Evolutionary conservation across 805 yeast genomes (phyloP), one percentile per base, ranked within the genome.

Genomic region (Ascoidea rubescens): DNA sequence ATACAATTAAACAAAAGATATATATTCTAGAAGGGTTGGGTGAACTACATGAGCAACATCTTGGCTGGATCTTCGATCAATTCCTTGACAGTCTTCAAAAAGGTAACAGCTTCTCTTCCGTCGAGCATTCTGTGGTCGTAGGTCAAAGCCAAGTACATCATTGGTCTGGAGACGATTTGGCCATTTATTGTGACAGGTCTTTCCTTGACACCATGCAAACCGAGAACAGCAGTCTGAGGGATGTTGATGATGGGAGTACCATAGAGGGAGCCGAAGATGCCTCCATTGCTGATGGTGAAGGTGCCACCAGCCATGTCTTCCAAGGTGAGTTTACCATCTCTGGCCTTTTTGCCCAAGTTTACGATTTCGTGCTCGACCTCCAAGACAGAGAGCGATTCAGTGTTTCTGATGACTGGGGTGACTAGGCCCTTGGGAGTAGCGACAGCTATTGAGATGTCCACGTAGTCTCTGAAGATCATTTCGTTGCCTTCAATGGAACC

Each of bases 231-330:
- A 54, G 96, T 89, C 75, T 93, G 99, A 52, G 99, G 99, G 80
- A 86, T 72, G 79, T 93, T 93, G 69, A 93, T 91, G 71, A 93
- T 93, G 64, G 99, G 99, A 51, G 99, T 93, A 69, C 99, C 99
- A 70, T 85, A 88, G 60, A 93, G 76, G 31, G 98, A 93, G 58
- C 99, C 99, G 64, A 93, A 93, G 54, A 93, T 96, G 71, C 99
- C 99, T 69, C 99, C 99, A 74, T 93, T 93, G 52, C 98, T 93
- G 64, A 93, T 93, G 64, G 99, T 93, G 78, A 93, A 90, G 55
- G 98, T 90, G 70, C 99, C 99, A 69, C 99, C 99, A 56, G 96
- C 79, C 98, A 93, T 91, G 71, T 93, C 99, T 76, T 93, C 99
- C 59, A 93, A 72, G 52, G 97, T 87, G 66, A 93, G 79, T 74